phyloP scores from a whole-genome alignment of 805 yeast genomes.

The Geotrichum ghanense region DNA sequence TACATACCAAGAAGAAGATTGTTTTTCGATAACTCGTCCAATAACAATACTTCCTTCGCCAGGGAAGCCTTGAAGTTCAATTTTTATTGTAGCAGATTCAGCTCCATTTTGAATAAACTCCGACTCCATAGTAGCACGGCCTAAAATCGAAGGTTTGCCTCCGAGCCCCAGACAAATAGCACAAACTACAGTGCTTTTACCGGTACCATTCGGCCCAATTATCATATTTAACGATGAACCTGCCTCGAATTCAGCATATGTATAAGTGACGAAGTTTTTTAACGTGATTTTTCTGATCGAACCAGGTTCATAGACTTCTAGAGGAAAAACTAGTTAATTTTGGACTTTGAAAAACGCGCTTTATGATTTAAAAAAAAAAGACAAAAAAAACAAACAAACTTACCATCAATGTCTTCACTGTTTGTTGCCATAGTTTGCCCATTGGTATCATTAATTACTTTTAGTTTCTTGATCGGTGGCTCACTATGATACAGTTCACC shows the following conservation, averaged over 20 bases:
- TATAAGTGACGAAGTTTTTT: conserved; percentile 53
- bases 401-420: too few species aligned
- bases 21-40: conserved; percentile 25
- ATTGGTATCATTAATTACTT: too few species aligned
- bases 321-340: background rate
- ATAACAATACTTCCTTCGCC: conserved; percentile 22
- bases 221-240: conserved; percentile 84
- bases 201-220: conserved; percentile 95
- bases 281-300: conserved; percentile 40
- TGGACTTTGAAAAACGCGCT: background rate
- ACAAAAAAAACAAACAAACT: too few species aligned
- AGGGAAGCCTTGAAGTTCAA: conserved; percentile 34
- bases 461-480: too few species aligned
- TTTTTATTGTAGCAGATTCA: conserved; percentile 34
- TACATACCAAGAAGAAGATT: conserved; percentile 18
- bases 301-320: conserved; percentile 34
- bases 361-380: too few species aligned
- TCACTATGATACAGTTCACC: too few species aligned
- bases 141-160: conserved; percentile 51
- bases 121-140: conserved; percentile 47
- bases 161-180: conserved; percentile 85
- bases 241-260: conserved; percentile 52
- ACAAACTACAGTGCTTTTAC: conserved; percentile 86
- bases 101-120: conserved; percentile 68
- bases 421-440: too few species aligned